A percentile compares a stretch with the other conserved stretches of the same genome.
Conservation (phyloP, 176 grass and related monocot species). For the Triticum urartu region DNA sequence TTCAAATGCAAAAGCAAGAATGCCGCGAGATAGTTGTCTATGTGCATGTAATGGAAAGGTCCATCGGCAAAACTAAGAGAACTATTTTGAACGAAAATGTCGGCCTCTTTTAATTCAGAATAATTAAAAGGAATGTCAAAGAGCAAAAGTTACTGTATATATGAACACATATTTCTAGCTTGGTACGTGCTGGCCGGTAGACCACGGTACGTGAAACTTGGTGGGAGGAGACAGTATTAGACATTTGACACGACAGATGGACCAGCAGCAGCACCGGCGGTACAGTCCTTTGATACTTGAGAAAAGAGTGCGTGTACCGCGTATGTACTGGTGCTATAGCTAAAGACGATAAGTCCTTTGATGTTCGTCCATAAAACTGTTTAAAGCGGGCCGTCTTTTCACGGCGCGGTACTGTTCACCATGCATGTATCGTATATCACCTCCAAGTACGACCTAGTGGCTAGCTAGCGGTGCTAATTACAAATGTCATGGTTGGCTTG, state of each 20-base stretch:
- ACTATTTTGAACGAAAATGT: background rate
- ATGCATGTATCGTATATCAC: background rate
- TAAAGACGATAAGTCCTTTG: background rate
- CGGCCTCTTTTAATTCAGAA: background rate
- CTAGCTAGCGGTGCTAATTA: background rate
- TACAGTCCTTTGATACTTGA: background rate
- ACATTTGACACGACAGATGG: constrained; percentile 8
- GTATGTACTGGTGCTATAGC: background rate
- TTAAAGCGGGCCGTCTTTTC: background rate
- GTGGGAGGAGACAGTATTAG: background rate
- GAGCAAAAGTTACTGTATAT: too few species aligned
- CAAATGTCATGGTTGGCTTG: too few species aligned
- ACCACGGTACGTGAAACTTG: background rate
- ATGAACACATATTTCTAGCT: too few species aligned
- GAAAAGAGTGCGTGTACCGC: background rate
- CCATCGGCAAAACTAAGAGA: background rate
- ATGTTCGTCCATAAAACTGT: background rate
- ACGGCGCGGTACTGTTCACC: background rate
- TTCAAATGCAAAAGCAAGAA: too few species aligned
- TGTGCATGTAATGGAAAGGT: background rate
- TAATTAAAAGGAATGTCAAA: background rate
- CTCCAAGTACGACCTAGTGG: background rate
- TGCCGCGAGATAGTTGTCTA: too few species aligned
- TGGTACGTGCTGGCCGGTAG: background rate
- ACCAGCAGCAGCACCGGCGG: background rate